A percentile compares a stretch with the other conserved stretches of the same genome.
Evolutionary conservation across 768 basidiomycete species (phyloP).

Genomic region (Daedaleopsis sinensis): DNA sequence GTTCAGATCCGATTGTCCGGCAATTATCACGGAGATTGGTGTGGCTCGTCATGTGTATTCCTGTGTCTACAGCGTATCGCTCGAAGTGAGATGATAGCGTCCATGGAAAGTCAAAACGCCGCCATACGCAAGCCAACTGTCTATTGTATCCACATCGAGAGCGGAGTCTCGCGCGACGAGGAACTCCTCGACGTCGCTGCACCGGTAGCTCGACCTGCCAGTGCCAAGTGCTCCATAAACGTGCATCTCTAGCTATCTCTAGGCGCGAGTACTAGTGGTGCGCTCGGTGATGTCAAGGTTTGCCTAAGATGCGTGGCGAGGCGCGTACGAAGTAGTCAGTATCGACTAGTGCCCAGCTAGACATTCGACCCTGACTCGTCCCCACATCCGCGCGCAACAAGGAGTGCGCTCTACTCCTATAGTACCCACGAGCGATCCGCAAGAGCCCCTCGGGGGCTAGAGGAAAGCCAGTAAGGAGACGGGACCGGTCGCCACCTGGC

Average conservation of each 20-base stretch:
- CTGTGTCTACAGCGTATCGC: not conserved
- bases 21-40: not conserved
- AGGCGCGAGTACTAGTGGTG: not conserved
- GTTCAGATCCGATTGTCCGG: not conserved
- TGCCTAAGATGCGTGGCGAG: not conserved
- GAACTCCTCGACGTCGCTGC: not conserved
- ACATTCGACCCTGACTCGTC: too few relatives aligned
- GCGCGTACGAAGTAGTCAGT: not conserved
- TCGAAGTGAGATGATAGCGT: not conserved
- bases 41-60: not conserved
- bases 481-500: not conserved
- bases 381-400: too few relatives aligned
- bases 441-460: not conserved
- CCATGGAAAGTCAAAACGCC: not conserved
- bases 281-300: not conserved
- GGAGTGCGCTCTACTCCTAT: not conserved
- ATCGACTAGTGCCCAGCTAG: not conserved
- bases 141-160: too few relatives aligned
- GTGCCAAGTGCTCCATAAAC: not conserved
- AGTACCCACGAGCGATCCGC: not conserved
- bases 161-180: not conserved
- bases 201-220: not conserved
- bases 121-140: too few relatives aligned
- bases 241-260: not conserved
- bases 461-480: not conserved